A percentile compares a stretch with the other conserved stretches of the same genome.
Evolutionary conservation across 1,284 basidiomycete genomes (phyloP).

Genomic region (Hymenochaete sp.): DNA sequence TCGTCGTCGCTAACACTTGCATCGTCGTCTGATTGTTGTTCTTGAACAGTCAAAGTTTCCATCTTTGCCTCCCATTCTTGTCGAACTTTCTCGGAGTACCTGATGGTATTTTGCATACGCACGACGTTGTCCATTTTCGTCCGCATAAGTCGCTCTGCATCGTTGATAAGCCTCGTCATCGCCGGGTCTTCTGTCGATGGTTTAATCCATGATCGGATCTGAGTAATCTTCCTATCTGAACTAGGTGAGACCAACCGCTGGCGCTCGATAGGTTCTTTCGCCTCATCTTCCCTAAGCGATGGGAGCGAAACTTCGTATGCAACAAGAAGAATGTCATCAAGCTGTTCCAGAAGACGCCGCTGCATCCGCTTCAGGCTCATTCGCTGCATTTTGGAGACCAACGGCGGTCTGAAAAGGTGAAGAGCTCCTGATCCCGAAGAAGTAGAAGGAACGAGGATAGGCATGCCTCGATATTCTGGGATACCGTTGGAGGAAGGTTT

Average conservation of each 20-base stretch:
- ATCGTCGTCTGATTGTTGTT: conserved; percentile 42
- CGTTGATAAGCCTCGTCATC: conserved; percentile 71
- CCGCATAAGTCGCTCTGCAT: conserved; percentile 82
- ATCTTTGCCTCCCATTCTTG: conserved; percentile 95
- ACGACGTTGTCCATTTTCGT: conserved; percentile 94
- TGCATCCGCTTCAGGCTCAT: conserved; percentile 78
- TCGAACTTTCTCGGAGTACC: conserved; percentile 95
- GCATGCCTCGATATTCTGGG: conserved; percentile 84
- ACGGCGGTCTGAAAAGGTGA: conserved; percentile 52
- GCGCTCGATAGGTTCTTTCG: conserved; percentile 84
- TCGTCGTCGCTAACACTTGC: conserved; percentile 30
- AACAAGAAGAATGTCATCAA: conserved; percentile 76
- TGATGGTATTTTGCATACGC: conserved; percentile 95
- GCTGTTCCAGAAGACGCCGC: conserved; percentile 70
- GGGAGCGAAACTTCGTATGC: conserved; percentile 84
- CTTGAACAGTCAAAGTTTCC: conserved; percentile 53
- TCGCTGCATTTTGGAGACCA: conserved; percentile 63
- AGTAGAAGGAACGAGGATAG: conserved; percentile 64
- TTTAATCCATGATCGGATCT: conserved; percentile 77
- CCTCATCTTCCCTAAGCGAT: conserved; percentile 82
- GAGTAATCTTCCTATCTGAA: conserved; percentile 77
- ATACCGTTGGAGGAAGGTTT: conserved; percentile 46
- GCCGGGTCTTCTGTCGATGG: conserved; percentile 83
- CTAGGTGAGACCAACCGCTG: conserved; percentile 82
- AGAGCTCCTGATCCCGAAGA: conserved; percentile 54